Percentiles rank a stretch among this genome's conserved stretches.
Conservation (phyloP, 129 eudicot genomes). For the Dittrichia graveolens region DNA sequence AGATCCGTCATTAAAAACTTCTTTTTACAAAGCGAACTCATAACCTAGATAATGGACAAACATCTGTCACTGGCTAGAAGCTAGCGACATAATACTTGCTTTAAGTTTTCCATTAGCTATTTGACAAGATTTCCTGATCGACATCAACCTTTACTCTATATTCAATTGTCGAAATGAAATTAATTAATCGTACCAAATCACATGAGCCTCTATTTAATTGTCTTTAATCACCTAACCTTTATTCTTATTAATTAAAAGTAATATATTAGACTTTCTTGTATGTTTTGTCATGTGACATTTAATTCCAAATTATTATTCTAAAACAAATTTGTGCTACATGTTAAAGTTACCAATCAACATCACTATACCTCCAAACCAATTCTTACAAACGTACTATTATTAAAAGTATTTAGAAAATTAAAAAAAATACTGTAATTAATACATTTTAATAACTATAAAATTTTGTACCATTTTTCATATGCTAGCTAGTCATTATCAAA, state of each 20-base stretch:
- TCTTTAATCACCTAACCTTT: slow-evolving; percentile 37
- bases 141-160: neutral
- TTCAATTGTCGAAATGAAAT: slow-evolving; percentile 13
- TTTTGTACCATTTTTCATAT: neutral
- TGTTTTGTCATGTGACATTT: neutral
- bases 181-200: slow-evolving; percentile 31
- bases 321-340: slow-evolving; percentile 5
- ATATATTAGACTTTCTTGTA: neutral
- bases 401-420: no score
- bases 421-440: neutral
- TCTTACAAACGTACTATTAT: neutral
- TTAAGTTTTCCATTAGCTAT: slow-evolving; percentile 1
- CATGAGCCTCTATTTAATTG: slow-evolving; percentile 26
- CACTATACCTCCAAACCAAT: neutral
- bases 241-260: neutral
- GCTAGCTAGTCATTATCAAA: neutral
- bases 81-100: slow-evolving; percentile 4
- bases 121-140: slow-evolving; percentile 27
- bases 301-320: neutral
- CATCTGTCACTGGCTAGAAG: no score
- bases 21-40: no score
- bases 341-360: neutral
- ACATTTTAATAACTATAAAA: neutral
- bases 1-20: no score
- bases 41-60: no score